Evolutionary conservation across 208 protist species (phyloP).

Genomic region (Trypanosoma lewisi): DNA sequence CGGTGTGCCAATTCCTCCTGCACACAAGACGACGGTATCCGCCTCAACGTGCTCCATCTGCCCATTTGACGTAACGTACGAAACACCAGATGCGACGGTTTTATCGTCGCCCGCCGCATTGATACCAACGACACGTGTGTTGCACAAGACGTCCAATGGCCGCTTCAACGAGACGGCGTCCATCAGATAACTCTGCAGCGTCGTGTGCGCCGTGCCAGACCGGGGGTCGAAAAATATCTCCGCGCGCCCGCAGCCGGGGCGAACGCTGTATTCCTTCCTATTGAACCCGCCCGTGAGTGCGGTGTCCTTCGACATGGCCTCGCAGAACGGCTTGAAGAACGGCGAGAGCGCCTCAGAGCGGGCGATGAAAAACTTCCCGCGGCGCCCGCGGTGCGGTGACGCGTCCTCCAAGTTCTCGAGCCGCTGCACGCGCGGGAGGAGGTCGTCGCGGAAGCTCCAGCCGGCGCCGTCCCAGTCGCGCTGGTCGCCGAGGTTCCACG

Average conservation of each 20-base stretch:
- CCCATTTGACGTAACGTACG: slow-evolving; percentile 40
- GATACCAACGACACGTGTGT: slow-evolving; percentile 49
- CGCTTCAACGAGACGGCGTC: slow-evolving; percentile 62
- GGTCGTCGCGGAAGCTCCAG: slow-evolving; percentile 69
- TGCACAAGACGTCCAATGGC: slow-evolving; percentile 58
- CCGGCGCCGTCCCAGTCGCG: slow-evolving; percentile 57
- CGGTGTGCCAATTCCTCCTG: slow-evolving; percentile 61
- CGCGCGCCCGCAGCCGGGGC: slow-evolving; percentile 51
- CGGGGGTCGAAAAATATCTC: slow-evolving; percentile 62
- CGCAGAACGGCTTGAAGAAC: slow-evolving; percentile 70
- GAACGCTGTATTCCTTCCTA: slow-evolving; percentile 47
- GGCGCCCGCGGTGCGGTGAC: slow-evolving; percentile 64
- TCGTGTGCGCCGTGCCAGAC: slow-evolving; percentile 55
- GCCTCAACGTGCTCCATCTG: slow-evolving; percentile 43
- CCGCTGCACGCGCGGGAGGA: slow-evolving; percentile 55
- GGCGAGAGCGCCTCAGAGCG: slow-evolving; percentile 59
- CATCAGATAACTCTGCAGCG: slow-evolving; percentile 73
- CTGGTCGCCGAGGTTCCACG: slow-evolving; percentile 71
- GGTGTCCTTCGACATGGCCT: slow-evolving; percentile 67
- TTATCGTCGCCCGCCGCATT: slow-evolving; percentile 26
- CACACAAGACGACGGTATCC: slow-evolving; percentile 54
- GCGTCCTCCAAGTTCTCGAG: slow-evolving; percentile 69
- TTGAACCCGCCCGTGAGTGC: slow-evolving; percentile 72
- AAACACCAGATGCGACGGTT: slow-evolving; percentile 44
- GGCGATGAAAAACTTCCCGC: slow-evolving; percentile 66